Evolutionary conservation across 148 eudicot species (phyloP), one percentile per base, ranked within the genome.

Genomic region (Vaccinium vitisidaea): DNA sequence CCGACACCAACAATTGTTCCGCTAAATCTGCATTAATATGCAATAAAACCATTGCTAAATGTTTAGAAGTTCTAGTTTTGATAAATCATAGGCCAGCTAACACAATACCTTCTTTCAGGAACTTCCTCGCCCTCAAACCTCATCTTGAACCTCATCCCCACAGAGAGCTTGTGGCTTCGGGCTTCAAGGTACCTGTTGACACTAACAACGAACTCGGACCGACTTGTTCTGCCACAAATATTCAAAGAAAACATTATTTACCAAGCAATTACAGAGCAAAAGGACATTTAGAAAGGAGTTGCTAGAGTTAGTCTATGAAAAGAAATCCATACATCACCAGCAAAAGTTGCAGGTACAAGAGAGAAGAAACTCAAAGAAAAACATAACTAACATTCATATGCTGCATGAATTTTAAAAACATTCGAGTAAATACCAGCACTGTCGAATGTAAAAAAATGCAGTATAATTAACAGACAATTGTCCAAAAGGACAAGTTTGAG

Each of bases 131-230:
- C 98, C 90, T 96, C 99, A 87, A 96, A 96, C 85, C 90, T 91
- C 99, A 96, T 96, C 88, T 95, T 94, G 85, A 96, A 96, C 84
- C 99, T 89, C 99, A 94, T 92, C 56, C 99, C 99, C 70, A 96
- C 97, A 30, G 95, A 92, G 73, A 94, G 89, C 84, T 93, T 93
- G 77, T 92, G 92, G 84, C 87, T 94, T 83, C 77, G 92, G 80
- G 98, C 95, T 89, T 96, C 98, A 74, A 96, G 92, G 85, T 94
- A 94, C 87, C 95, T 94, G 91, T 96, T 96, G 61, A 94, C 90
- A 86, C 94, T 93, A 25, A 96, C 97, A 81, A 96, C 88, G 83
- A 96, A 96, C 80, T 94, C 98, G 15, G 99, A 93, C 81, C 91
- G 92, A 86, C 98, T 93, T 54, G 98, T 96, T 89, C 99, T 96